Percentiles rank a stretch among this genome's conserved stretches.
Conservation (phyloP, 768 basidiomycete species). For the Auricularia auricula-judae region DNA sequence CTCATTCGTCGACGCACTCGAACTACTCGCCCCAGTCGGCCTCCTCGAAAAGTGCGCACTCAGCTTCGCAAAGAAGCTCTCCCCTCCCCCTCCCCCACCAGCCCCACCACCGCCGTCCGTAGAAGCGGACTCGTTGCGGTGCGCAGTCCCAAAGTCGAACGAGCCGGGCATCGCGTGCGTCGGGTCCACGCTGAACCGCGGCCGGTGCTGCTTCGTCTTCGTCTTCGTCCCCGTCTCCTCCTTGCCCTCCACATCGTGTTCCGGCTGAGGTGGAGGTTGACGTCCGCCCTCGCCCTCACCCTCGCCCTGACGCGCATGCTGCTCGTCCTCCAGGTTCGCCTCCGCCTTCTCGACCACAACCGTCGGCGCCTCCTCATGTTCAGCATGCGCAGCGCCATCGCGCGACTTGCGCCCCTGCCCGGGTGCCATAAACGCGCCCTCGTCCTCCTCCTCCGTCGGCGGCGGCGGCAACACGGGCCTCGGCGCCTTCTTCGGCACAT, state of each 20-base stretch:
- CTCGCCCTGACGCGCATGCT: neutral
- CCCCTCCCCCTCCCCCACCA: neutral
- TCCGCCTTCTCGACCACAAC: neutral
- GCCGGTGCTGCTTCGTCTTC: neutral
- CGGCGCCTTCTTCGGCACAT: neutral
- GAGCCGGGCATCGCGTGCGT: slow-evolving; percentile 8
- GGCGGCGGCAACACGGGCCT: neutral
- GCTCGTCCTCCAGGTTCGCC: neutral
- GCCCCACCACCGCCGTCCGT: neutral
- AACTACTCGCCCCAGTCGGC: too few species aligned
- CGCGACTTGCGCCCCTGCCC: neutral
- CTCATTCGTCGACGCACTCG: too few species aligned
- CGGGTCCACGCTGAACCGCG: neutral
- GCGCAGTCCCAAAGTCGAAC: slow-evolving; percentile 6
- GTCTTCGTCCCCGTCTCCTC: neutral
- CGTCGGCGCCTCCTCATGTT: neutral
- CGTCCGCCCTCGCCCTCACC: neutral
- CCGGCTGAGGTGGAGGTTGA: neutral
- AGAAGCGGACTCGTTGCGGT: neutral
- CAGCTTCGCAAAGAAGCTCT: neutral
- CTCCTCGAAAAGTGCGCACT: neutral
- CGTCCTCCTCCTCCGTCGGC: neutral
- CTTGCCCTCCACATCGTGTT: neutral
- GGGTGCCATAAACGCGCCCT: neutral
- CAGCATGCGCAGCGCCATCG: neutral